Percentiles rank a stretch among this genome's conserved stretches.
phyloP scores from a whole-genome alignment of 208 protist species.

The Novymonas esmeraldas region DNA sequence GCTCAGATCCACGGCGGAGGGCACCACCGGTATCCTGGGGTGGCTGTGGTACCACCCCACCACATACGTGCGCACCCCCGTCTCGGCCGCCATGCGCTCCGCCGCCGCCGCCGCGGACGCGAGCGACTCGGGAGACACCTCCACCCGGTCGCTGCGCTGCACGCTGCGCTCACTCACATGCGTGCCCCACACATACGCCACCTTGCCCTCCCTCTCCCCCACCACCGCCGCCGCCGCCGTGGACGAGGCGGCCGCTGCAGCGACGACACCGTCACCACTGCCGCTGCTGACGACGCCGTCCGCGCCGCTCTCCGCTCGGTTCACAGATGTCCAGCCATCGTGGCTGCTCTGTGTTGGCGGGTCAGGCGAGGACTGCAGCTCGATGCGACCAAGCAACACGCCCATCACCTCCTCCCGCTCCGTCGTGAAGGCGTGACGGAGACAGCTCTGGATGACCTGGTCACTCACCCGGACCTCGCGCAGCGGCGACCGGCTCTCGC shows the following conservation, averaged over 20 bases:
- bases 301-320: too few relatives aligned
- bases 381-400: slow-evolving; percentile 64
- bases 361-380: slow-evolving; percentile 5
- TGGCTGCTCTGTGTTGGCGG: background rate
- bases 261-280: background rate
- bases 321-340: background rate
- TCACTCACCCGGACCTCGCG: slow-evolving; percentile 58
- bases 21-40: slow-evolving; percentile 73
- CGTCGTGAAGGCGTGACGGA: slow-evolving; percentile 71
- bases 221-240: background rate
- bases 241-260: background rate
- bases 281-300: background rate
- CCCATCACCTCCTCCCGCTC: slow-evolving; percentile 88
- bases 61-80: slow-evolving; percentile 46
- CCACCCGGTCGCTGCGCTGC: slow-evolving; percentile 75
- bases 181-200: slow-evolving; percentile 57
- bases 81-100: slow-evolving; percentile 40
- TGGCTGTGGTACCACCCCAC: slow-evolving; percentile 93
- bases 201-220: slow-evolving; percentile 30
- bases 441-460: slow-evolving; percentile 63
- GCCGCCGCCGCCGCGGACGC: slow-evolving; percentile 60
- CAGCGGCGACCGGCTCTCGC: slow-evolving; percentile 26
- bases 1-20: slow-evolving; percentile 71
- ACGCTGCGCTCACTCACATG: slow-evolving; percentile 66
- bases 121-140: slow-evolving; percentile 61